Evolutionary conservation across 2,329 filamentous ascomycete species (phyloP).

Genomic region (Byssothecium circinans): DNA sequence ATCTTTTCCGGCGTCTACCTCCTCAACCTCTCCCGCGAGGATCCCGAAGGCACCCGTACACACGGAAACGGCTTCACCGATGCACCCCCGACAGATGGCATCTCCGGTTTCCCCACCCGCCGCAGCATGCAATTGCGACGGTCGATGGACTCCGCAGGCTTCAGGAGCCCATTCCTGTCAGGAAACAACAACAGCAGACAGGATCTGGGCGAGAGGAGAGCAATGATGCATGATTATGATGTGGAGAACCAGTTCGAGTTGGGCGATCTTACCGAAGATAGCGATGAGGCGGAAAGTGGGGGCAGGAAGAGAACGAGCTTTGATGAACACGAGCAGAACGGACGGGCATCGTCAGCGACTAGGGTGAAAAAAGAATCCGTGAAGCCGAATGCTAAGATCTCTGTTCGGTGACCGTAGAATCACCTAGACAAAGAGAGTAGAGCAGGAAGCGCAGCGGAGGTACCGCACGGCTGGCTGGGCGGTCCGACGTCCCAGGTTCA

Average conservation of each 20-base stretch:
- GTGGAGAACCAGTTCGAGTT: constrained; percentile 75
- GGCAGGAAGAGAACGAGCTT: constrained; percentile 37
- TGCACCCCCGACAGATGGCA: constrained; percentile 85
- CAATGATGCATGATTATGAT: constrained; percentile 86
- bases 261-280: constrained; percentile 75
- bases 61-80: constrained; percentile 61
- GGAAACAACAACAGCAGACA: constrained; percentile 31
- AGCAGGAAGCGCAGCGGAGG: not conserved
- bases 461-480: constrained; percentile 21
- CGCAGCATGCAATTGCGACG: constrained; percentile 89
- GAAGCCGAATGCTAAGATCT: constrained; percentile 21
- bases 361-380: constrained; percentile 34
- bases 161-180: constrained; percentile 61
- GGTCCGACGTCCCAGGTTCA: constrained; percentile 4
- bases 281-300: constrained; percentile 42
- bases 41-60: constrained; percentile 76
- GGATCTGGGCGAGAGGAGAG: constrained; percentile 67
- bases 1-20: constrained; percentile 96
- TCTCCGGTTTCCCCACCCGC: constrained; percentile 86
- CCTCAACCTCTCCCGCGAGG: constrained; percentile 89
- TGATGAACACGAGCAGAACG: constrained; percentile 27
- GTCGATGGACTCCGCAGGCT: constrained; percentile 52
- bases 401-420: constrained; percentile 10
- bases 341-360: constrained; percentile 20
- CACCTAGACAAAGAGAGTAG: not conserved